Evolutionary conservation across 805 yeast genomes (phyloP).

Genomic region (Lachancea cidri): DNA sequence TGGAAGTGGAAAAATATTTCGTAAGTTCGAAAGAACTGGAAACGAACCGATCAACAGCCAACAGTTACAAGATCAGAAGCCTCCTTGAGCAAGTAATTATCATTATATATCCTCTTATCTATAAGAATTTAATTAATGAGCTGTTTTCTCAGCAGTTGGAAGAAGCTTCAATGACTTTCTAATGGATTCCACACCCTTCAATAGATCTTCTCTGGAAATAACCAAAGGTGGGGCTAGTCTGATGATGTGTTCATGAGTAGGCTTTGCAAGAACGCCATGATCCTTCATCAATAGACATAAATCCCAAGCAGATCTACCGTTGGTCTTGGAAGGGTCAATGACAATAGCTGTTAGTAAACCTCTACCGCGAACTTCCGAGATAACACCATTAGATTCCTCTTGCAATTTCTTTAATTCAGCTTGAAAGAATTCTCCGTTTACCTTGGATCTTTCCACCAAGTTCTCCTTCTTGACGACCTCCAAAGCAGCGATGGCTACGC

Average conservation of each 20-base stretch:
- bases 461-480: slow-evolving; percentile 85
- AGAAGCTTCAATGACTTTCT: slow-evolving; percentile 43
- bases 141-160: slow-evolving; percentile 7
- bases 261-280: slow-evolving; percentile 88
- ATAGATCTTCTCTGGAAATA: slow-evolving; percentile 78
- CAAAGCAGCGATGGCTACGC: slow-evolving; percentile 90
- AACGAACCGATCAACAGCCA: no score
- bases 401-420: slow-evolving; percentile 50
- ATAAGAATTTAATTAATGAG: slow-evolving; percentile 2
- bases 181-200: slow-evolving; percentile 75
- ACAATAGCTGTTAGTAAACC: slow-evolving; percentile 91
- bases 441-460: slow-evolving; percentile 69
- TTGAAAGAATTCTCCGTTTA: slow-evolving; percentile 66
- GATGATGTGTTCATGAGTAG: slow-evolving; percentile 92
- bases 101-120: no score
- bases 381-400: slow-evolving; percentile 47
- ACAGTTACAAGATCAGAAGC: no score
- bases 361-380: slow-evolving; percentile 66
- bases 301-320: slow-evolving; percentile 95
- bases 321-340: slow-evolving; percentile 75
- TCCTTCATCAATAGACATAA: slow-evolving; percentile 85
- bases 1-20: no score
- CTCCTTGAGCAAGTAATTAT: no score
- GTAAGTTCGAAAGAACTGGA: no score
- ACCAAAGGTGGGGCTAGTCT: slow-evolving; percentile 96